Evolutionary conservation across 441 rosid genomes (phyloP).

Genomic region (Flueggea neowawraea): DNA sequence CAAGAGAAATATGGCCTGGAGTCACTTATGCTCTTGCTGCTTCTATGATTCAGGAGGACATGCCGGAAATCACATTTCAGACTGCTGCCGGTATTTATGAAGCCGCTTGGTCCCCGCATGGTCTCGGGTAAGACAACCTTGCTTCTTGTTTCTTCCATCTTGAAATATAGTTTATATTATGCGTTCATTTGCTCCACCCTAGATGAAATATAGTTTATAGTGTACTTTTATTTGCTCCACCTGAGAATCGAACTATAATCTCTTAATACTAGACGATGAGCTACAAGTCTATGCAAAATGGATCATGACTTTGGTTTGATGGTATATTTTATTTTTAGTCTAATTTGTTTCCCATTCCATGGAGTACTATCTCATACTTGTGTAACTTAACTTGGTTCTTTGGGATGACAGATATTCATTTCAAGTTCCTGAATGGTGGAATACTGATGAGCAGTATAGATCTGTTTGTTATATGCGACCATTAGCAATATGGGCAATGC

Average conservation of each 20-base stretch:
- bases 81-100: conserved; percentile 73
- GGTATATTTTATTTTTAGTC: no score
- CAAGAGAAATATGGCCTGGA: conserved; percentile 85
- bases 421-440: conserved; percentile 92
- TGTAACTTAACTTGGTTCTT: no score
- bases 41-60: conserved; percentile 80
- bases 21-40: conserved; percentile 92
- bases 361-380: no score
- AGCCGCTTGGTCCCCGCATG: conserved; percentile 78
- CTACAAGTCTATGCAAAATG: no score
- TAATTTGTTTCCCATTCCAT: no score
- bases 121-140: conserved; percentile 60
- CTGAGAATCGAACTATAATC: no score
- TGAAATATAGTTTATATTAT: not conserved
- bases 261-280: not conserved
- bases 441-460: conserved; percentile 52
- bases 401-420: conserved; percentile 55
- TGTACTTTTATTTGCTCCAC: no score
- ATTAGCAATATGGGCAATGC: conserved; percentile 93
- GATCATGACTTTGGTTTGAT: no score
- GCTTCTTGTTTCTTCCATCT: conserved; percentile 1
- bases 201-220: no score
- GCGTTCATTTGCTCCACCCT: no score
- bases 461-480: conserved; percentile 82
- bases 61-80: conserved; percentile 62